These are phyloP conservation scores for Claviceps spartinae DNA, from an alignment of 2,329 filamentous ascomycete genomes.

Conservation along the genomic window DNA sequence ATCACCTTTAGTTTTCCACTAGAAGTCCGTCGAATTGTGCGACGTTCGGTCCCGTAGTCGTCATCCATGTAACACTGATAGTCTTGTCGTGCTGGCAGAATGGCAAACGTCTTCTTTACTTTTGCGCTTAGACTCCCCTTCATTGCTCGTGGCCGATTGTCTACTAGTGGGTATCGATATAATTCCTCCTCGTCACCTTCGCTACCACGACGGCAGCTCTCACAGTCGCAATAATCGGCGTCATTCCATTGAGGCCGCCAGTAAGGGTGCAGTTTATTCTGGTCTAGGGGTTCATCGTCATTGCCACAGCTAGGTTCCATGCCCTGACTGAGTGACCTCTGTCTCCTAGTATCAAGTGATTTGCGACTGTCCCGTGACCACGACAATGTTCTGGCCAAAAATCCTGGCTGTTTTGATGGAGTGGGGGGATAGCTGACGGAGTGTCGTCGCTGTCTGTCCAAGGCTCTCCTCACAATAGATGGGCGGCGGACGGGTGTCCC, in stretches of 20 bases:
- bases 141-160: conserved; percentile 32
- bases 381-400: conserved; percentile 40
- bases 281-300: conserved; percentile 35
- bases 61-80: conserved; percentile 19
- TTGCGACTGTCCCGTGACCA: conserved; percentile 29
- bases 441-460: conserved; percentile 33
- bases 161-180: conserved; percentile 33
- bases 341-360: conserved; percentile 15
- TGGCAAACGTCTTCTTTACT: conserved; percentile 46
- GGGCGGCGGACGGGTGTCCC: conserved; percentile 31
- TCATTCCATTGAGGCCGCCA: conserved; percentile 42
- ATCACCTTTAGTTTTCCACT: conserved; percentile 49
- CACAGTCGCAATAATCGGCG: conserved; percentile 18
- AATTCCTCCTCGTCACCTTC: conserved; percentile 24
- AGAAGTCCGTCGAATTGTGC: conserved; percentile 43
- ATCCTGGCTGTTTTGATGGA: conserved; percentile 24
- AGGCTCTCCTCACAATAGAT: conserved; percentile 40
- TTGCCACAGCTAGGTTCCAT: conserved; percentile 24
- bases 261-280: conserved; percentile 43
- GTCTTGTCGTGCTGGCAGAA: conserved; percentile 37
- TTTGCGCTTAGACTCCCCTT: conserved; percentile 37
- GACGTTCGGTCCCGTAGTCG: conserved; percentile 31
- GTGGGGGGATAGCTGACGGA: conserved; percentile 28
- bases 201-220: conserved; percentile 19
- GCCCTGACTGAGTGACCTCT: conserved; percentile 14